These are phyloP conservation scores for Eustoma russellianum DNA, from an alignment of 257 asterid species.

Conservation along the genomic window DNA sequence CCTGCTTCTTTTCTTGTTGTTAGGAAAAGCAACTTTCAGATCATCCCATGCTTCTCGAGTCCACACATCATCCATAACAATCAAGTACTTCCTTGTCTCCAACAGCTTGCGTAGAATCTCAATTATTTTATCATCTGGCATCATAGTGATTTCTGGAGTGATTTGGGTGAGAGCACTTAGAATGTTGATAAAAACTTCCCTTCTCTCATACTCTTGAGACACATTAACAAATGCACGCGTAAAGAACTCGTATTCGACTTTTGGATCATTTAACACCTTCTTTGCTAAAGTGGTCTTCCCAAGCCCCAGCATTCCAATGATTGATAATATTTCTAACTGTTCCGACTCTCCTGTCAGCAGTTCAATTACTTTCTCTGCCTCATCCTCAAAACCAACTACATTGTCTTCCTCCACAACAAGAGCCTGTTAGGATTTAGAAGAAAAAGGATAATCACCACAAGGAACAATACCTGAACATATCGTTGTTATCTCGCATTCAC, in stretches of 20 bases:
- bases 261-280: slow-evolving; percentile 6
- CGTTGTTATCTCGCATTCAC: background rate
- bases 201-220: slow-evolving; percentile 24
- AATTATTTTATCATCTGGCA: slow-evolving; percentile 7
- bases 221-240: slow-evolving; percentile 9
- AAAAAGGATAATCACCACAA: too few species aligned
- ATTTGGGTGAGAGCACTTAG: slow-evolving; percentile 11
- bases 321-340: slow-evolving; percentile 7
- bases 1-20: slow-evolving; percentile 14
- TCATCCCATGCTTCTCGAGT: slow-evolving; percentile 18
- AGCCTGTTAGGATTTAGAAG: background rate
- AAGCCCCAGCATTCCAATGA: slow-evolving; percentile 13
- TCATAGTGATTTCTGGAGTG: slow-evolving; percentile 5
- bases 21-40: slow-evolving; percentile 20
- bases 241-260: slow-evolving; percentile 4
- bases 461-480: background rate
- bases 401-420: slow-evolving; percentile 12
- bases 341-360: slow-evolving; percentile 2
- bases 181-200: slow-evolving; percentile 14
- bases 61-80: slow-evolving; percentile 51
- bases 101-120: slow-evolving; percentile 3
- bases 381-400: slow-evolving; percentile 15
- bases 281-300: slow-evolving; percentile 10
- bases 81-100: slow-evolving; percentile 20
- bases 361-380: slow-evolving; percentile 8